A percentile compares a stretch with the other conserved stretches of the same genome.
phyloP scores from a whole-genome alignment of 1,284 basidiomycete genomes.

The Neotropicomus parvogracilis region DNA sequence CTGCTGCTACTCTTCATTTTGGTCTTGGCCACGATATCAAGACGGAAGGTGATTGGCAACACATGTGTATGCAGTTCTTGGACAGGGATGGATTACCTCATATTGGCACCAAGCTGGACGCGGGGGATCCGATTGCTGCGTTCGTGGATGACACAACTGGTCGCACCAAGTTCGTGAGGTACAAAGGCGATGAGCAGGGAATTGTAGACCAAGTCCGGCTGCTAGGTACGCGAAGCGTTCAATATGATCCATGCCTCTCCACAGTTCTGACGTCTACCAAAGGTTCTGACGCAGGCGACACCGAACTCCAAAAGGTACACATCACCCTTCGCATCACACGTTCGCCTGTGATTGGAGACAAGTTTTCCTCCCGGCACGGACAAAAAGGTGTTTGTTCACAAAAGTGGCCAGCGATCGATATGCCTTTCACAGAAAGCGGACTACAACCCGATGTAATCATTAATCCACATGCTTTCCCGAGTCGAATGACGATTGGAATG shows the following conservation, averaged over 20 bases:
- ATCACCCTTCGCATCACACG: conserved; percentile 93
- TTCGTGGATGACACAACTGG: conserved; percentile 88
- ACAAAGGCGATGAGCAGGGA: conserved; percentile 93
- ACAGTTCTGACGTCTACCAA: conserved; percentile 8
- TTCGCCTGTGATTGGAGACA: conserved; percentile 97
- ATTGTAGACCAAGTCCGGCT: conserved; percentile 93
- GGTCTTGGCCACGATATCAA: conserved; percentile 80
- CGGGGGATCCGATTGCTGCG: conserved; percentile 81
- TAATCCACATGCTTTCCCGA: conserved; percentile 99
- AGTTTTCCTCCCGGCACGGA: conserved; percentile 98
- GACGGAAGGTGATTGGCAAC: conserved; percentile 52
- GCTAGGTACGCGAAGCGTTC: conserved; percentile 55
- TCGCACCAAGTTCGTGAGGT: conserved; percentile 86
- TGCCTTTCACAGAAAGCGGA: conserved; percentile 98
- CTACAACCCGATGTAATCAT: conserved; percentile 99
- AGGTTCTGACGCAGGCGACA: conserved; percentile 86
- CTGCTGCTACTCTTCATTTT: conserved; percentile 72
- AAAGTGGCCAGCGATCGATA: conserved; percentile 97
- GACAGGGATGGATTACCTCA: conserved; percentile 85
- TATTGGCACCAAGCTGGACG: conserved; percentile 66
- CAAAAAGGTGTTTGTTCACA: conserved; percentile 99
- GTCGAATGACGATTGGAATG: conserved; percentile 99
- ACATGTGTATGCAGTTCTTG: conserved; percentile 59
- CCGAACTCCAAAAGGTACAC: conserved; percentile 90
- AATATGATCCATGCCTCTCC: neutral